Conservation (phyloP, 2,329 filamentous ascomycete species). For the Daldinia eschscholtzii region DNA sequence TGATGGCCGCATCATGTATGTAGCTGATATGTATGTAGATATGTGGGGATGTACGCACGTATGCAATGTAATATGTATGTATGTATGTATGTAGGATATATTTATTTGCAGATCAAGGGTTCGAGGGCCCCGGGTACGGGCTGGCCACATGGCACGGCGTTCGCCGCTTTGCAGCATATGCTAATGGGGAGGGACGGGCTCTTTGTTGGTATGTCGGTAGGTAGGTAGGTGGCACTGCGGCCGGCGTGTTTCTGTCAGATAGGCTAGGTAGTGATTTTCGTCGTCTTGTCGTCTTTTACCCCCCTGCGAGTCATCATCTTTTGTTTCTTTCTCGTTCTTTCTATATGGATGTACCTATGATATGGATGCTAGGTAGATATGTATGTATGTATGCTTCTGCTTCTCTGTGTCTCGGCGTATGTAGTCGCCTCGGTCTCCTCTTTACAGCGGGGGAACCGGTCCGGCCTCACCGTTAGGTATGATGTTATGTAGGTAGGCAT, state of each 20-base stretch:
- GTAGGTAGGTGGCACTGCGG: slow-evolving; percentile 28
- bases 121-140: slow-evolving; percentile 28
- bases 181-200: neutral
- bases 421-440: slow-evolving; percentile 10
- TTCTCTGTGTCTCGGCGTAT: neutral
- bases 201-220: slow-evolving; percentile 17
- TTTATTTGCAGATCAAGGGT: slow-evolving; percentile 44
- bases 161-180: slow-evolving; percentile 31
- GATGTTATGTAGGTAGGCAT: neutral
- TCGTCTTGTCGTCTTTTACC: neutral
- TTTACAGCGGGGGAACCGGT: slow-evolving; percentile 10
- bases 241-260: slow-evolving; percentile 41
- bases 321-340: neutral
- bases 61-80: slow-evolving; percentile 7
- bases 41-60: too few species aligned
- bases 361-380: neutral
- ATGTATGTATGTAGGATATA: slow-evolving; percentile 36
- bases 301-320: slow-evolving; percentile 28
- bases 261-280: slow-evolving; percentile 34
- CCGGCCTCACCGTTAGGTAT: slow-evolving; percentile 21
- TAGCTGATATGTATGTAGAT: too few species aligned
- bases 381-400: neutral
- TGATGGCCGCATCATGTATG: slow-evolving; percentile 17
- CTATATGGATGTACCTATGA: slow-evolving; percentile 1
- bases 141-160: slow-evolving; percentile 39